These are phyloP conservation scores for Cercospora janseana DNA, from an alignment of 2,329 filamentous ascomycete species.

Conservation along the genomic window DNA sequence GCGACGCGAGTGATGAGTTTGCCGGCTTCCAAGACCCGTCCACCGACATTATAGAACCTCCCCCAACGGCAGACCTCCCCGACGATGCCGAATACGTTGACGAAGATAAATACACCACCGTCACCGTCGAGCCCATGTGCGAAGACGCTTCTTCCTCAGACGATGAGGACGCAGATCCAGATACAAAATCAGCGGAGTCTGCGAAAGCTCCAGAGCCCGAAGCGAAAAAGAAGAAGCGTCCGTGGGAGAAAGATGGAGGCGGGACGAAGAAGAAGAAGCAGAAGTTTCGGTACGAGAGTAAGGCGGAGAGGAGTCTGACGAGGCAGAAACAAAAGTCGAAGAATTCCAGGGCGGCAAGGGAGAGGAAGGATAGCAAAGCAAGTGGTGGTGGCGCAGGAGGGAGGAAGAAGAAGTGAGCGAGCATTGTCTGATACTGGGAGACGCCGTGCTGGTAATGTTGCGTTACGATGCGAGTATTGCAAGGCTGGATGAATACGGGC, in stretches of 20 bases:
- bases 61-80: conserved; percentile 20
- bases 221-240: conserved; percentile 40
- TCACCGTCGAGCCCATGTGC: conserved; percentile 89
- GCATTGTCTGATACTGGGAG: not conserved
- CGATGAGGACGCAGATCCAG: conserved; percentile 36
- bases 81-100: conserved; percentile 89
- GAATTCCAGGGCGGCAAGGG: conserved; percentile 65
- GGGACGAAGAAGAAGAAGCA: conserved; percentile 64
- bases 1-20: conserved; percentile 24
- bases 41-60: conserved; percentile 8
- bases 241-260: conserved; percentile 53
- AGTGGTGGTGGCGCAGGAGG: not conserved
- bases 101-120: conserved; percentile 92
- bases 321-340: conserved; percentile 63
- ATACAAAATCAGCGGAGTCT: conserved; percentile 28
- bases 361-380: not conserved
- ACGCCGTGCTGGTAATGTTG: not conserved
- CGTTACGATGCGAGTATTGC: not conserved
- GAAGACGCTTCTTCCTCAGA: conserved; percentile 35
- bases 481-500: too few relatives aligned
- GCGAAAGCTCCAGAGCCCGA: conserved; percentile 14
- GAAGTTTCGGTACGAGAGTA: conserved; percentile 92
- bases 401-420: conserved; percentile 4
- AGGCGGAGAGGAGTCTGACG: conserved; percentile 69
- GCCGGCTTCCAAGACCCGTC: conserved; percentile 22